A percentile compares a stretch with the other conserved stretches of the same genome.
These are phyloP conservation scores for Mrakiaceae sp. DNA, from an alignment of 1,284 basidiomycete species.

Conservation along the genomic window DNA sequence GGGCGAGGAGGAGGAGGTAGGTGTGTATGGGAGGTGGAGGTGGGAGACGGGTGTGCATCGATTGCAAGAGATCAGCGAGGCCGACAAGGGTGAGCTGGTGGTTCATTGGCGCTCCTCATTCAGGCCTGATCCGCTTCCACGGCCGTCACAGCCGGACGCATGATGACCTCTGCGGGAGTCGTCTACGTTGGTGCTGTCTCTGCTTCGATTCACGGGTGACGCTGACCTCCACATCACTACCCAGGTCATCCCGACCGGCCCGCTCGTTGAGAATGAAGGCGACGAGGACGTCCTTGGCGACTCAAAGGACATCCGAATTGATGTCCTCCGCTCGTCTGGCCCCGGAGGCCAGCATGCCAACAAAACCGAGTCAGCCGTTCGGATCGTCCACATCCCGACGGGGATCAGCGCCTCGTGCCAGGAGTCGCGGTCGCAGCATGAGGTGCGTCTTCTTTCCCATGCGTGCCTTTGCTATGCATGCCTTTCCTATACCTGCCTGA, in stretches of 20 bases:
- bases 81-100: conserved; percentile 71
- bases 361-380: conserved; percentile 96
- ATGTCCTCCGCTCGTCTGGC: conserved; percentile 89
- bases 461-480: no score
- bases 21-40: conserved; percentile 64
- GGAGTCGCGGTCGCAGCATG: conserved; percentile 91
- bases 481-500: no score
- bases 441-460: conserved; percentile 40
- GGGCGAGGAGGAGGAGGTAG: conserved; percentile 65
- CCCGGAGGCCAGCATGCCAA: conserved; percentile 98
- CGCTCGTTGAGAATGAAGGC: conserved; percentile 45
- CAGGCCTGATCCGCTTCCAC: no score
- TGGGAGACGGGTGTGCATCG: conserved; percentile 95
- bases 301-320: conserved; percentile 75
- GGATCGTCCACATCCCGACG: conserved; percentile 83
- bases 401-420: conserved; percentile 97
- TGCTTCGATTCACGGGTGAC: not conserved
- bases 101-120: conserved; percentile 41
- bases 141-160: no score
- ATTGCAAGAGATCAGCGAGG: conserved; percentile 86
- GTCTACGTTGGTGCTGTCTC: not conserved
- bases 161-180: no score
- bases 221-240: not conserved
- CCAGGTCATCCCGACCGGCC: conserved; percentile 66
- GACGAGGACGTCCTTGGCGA: conserved; percentile 40